Percentiles rank a stretch among this genome's conserved stretches.
Conservation (phyloP, 208 protist species). For the Crithidia expoeki region DNA sequence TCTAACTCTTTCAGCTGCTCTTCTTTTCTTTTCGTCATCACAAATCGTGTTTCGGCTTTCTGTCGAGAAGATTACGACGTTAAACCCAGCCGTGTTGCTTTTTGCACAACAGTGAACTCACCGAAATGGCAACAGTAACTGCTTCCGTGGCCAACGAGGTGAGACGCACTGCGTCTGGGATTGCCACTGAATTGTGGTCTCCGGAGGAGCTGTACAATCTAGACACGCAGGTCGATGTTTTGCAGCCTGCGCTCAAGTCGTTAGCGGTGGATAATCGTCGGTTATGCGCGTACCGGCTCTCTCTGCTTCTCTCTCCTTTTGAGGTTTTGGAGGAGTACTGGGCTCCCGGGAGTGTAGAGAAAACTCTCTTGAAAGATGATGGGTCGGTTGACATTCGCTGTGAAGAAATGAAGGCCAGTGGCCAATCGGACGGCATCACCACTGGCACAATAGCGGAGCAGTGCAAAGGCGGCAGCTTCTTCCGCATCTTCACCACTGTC, state of each 20-base stretch:
- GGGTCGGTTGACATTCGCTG: slow-evolving; percentile 12
- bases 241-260: slow-evolving; percentile 22
- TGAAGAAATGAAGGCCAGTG: slow-evolving; percentile 12
- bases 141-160: slow-evolving; percentile 5
- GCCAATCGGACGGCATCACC: slow-evolving; percentile 11
- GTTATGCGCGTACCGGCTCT: slow-evolving; percentile 26
- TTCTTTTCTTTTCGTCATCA: too few relatives aligned
- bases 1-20: too few relatives aligned
- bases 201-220: slow-evolving; percentile 33
- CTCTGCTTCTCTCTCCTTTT: slow-evolving; percentile 27
- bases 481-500: slow-evolving; percentile 22
- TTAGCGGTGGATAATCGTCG: slow-evolving; percentile 7
- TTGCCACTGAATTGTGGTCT: slow-evolving; percentile 32
- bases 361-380: slow-evolving; percentile 10
- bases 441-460: slow-evolving; percentile 30
- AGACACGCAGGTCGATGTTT: slow-evolving; percentile 19
- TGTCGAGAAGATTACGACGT: too few relatives aligned
- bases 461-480: slow-evolving; percentile 25
- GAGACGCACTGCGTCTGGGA: slow-evolving; percentile 11
- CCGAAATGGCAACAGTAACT: slow-evolving; percentile 3
- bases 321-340: slow-evolving; percentile 27
- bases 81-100: too few relatives aligned
- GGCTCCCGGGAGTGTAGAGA: slow-evolving; percentile 14
- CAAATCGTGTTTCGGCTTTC: too few relatives aligned
- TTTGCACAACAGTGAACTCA: neutral